These are phyloP conservation scores for Strigomonas culicis DNA, from an alignment of 208 protist genomes.

Conservation along the genomic window DNA sequence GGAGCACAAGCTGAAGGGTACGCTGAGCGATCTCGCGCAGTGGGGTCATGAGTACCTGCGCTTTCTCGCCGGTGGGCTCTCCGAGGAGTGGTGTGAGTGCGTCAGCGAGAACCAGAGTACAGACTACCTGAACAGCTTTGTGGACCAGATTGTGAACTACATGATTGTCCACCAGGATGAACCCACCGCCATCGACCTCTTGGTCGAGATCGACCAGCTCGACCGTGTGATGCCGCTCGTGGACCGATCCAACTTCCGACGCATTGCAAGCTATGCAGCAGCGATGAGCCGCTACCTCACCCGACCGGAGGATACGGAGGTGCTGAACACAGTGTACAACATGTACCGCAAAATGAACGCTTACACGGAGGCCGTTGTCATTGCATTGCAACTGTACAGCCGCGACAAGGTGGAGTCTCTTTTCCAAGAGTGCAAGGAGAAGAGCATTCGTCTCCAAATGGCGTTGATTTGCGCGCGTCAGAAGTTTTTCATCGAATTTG, in stretches of 20 bases:
- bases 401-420: slow-evolving; percentile 66
- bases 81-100: slow-evolving; percentile 88
- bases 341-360: slow-evolving; percentile 93
- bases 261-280: slow-evolving; percentile 95
- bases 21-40: slow-evolving; percentile 88
- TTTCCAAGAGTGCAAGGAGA: slow-evolving; percentile 73
- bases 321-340: slow-evolving; percentile 87
- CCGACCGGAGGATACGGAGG: slow-evolving; percentile 92
- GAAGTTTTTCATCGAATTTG: slow-evolving; percentile 70
- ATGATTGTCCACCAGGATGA: slow-evolving; percentile 96
- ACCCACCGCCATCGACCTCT: slow-evolving; percentile 98
- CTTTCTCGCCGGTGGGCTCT: slow-evolving; percentile 94
- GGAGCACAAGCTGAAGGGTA: slow-evolving; percentile 96
- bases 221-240: slow-evolving; percentile 87
- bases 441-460: slow-evolving; percentile 86
- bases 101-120: slow-evolving; percentile 43
- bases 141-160: slow-evolving; percentile 94
- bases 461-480: slow-evolving; percentile 92
- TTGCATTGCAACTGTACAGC: slow-evolving; percentile 90
- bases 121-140: slow-evolving; percentile 84
- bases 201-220: slow-evolving; percentile 96
- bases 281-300: slow-evolving; percentile 94
- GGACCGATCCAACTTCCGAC: slow-evolving; percentile 93
- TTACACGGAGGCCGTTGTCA: slow-evolving; percentile 86
- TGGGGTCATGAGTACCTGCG: slow-evolving; percentile 99